Percentiles rank a stretch among this genome's conserved stretches.
Conservation (phyloP, 768 basidiomycete species). For the Roridomyces roridus region DNA sequence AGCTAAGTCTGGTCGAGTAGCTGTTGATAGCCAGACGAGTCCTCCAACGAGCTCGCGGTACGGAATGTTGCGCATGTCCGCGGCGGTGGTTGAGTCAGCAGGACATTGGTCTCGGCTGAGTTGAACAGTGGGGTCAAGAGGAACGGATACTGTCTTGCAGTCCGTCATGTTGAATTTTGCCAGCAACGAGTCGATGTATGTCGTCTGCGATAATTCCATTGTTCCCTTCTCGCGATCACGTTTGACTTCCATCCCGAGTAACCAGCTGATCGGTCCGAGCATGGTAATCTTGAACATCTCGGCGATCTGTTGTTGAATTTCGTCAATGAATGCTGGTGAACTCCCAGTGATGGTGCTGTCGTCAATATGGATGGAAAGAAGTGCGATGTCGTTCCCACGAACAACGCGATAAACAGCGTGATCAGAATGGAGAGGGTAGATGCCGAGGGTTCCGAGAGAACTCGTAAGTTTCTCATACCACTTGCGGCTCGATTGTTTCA, state of each 20-base stretch:
- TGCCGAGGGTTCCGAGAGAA: slow-evolving; percentile 16
- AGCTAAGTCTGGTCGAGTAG: neutral
- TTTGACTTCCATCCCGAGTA: too few relatives aligned
- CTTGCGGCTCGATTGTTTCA: slow-evolving; percentile 36
- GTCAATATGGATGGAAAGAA: slow-evolving; percentile 37
- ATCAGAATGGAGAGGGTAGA: slow-evolving; percentile 9
- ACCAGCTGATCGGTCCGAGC: slow-evolving; percentile 31
- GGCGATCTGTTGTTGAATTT: too few relatives aligned
- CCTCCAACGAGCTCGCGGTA: too few relatives aligned
- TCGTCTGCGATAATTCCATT: slow-evolving; percentile 36
- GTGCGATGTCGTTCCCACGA: slow-evolving; percentile 1
- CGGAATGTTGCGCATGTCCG: too few relatives aligned
- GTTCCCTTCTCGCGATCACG: too few relatives aligned
- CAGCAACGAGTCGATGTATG: slow-evolving; percentile 35
- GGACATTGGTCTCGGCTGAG: slow-evolving; percentile 6
- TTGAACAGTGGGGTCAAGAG: slow-evolving; percentile 12
- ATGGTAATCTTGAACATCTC: too few relatives aligned
- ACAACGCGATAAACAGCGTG: slow-evolving; percentile 17
- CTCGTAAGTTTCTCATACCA: slow-evolving; percentile 34
- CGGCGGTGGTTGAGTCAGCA: neutral
- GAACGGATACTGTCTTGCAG: too few relatives aligned
- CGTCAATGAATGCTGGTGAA: too few relatives aligned
- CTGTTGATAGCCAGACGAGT: slow-evolving; percentile 5
- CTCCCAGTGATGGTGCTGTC: slow-evolving; percentile 36
- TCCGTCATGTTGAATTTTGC: slow-evolving; percentile 23